Evolutionary conservation across 2,329 filamentous ascomycete species (phyloP), one percentile per base, ranked within the genome.

Genomic region (Epichloe festucae): DNA sequence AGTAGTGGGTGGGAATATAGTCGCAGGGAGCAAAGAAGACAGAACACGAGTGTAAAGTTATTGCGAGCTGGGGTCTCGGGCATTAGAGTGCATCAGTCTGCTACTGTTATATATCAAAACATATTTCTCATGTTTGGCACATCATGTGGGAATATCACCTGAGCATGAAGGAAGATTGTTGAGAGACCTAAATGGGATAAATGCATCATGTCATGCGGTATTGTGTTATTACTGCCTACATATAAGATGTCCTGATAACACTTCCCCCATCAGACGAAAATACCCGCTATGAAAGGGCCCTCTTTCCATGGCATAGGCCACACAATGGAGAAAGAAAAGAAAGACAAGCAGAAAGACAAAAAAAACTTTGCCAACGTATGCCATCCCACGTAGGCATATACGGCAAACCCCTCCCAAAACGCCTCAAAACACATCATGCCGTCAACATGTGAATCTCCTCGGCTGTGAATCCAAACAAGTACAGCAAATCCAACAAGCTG

Each of bases 401-500:
- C 14, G 2, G 1, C 27, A 31, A 45, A 31, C 2, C 27, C 42
- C 19, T 8, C 23, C 41, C 42, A 27, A 11, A 34, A 41, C 23
- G 15, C 39, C 19, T 38, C 19, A n/a, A 5, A 17, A 5, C 46
- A 43, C 21, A 15, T 53, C 40, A 54, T 31, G 49, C 41, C 12
- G 57, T 36, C 48, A 67, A 57, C 52, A 60, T 54, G 38, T 57
- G 56, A 51, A 64, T 63, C 66, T 89, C 85, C 56, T 84, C 77
- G 41, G 73, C 73, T 0, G 79, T 82, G 54, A 88, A 81, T 0
- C 87, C 87, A 61, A 91, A 81, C 19, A 93, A 65, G 62, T 87
- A 84, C 48, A 90, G 69, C 56, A 93, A 67, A 63, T 91, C 86
- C 59, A 84, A 65, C 63, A 93, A 67, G 56, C 75, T 86, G 54